Evolutionary conservation across 1,139 yeast species (phyloP), one percentile per base, ranked within the genome.

Genomic region (Suhomyces yuchorum): DNA sequence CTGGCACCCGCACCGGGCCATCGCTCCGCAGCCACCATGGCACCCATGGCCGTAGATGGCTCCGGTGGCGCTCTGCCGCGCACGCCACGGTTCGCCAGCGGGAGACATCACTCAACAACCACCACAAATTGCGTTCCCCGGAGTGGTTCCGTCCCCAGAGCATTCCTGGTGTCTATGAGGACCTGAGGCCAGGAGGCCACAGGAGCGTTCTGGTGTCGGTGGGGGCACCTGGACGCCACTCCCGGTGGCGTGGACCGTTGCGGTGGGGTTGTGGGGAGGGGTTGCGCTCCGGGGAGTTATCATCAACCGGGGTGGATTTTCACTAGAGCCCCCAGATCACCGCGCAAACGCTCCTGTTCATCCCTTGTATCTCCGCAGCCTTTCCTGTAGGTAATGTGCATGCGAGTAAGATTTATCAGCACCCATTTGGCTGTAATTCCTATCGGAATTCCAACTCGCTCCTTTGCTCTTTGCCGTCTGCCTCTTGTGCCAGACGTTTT

Each of bases 361-460:
- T 40, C 43, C 43, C 43, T 40, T 40, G 22, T 33, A 40, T 17
- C 43, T 32, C 37, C 43, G 37, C 36, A n/a, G n/a, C n/a, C 14
- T 5, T 11, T 4, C 12, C 23, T 23, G 38, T 17, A 37, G 14
- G 17, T 11, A 36, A 14, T 20, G n/a, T 23, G 4, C 26, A 9
- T 23, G n/a, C 26, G 3, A 7, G 26, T 23, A 7, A 23, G 26
- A 23, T 36, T 36, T 28, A 28, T 28, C 32, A 28, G 32, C 15
- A 28, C 6, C 5, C n/a, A 28, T 5, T 20, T 20, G 23, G 23
- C 23, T 20, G 23, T 20, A 20, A 20, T 20, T 20, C 23, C 23
- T 20, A 20, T 20, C 23, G 23, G 23, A 20, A 5, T 20, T 20
- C 23, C 23, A 20, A 20, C 23, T 20, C 23, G 7, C 23, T 20